Conservation (phyloP, 2,329 filamentous ascomycete species). For the Aspergillus melleus region DNA sequence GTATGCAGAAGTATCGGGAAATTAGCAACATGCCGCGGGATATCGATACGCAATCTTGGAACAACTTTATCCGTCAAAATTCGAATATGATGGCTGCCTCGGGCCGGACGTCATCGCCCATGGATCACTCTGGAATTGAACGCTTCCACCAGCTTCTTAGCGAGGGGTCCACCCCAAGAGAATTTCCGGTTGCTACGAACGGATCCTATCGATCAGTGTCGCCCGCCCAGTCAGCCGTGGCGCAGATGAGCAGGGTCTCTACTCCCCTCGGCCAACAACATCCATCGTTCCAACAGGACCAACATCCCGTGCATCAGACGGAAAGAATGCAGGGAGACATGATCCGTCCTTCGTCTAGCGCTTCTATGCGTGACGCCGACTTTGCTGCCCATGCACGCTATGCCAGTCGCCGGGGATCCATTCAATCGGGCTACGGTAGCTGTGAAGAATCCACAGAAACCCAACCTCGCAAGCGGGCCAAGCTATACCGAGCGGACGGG, state of each 20-base stretch:
- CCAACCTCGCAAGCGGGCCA: slow-evolving; percentile 74
- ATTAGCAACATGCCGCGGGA: slow-evolving; percentile 59
- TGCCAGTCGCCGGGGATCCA: slow-evolving; percentile 35
- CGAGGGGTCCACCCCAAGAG: slow-evolving; percentile 45
- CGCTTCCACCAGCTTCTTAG: slow-evolving; percentile 46
- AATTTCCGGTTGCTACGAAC: slow-evolving; percentile 33
- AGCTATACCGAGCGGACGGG: slow-evolving; percentile 70
- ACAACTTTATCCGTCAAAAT: slow-evolving; percentile 71
- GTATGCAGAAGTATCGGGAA: slow-evolving; percentile 61
- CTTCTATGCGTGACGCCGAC: slow-evolving; percentile 50
- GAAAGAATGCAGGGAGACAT: slow-evolving; percentile 41
- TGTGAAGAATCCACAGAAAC: slow-evolving; percentile 65
- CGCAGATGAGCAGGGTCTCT: slow-evolving; percentile 37
- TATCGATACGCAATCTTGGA: slow-evolving; percentile 76
- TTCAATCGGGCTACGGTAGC: slow-evolving; percentile 65
- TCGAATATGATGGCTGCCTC: slow-evolving; percentile 45
- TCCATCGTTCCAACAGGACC: slow-evolving; percentile 25
- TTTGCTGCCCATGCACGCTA: slow-evolving; percentile 26
- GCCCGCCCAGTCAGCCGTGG: slow-evolving; percentile 37
- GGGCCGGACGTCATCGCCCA: slow-evolving; percentile 32
- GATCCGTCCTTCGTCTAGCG: slow-evolving; percentile 62
- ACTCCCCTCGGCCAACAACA: slow-evolving; percentile 34
- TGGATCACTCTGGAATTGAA: slow-evolving; percentile 46
- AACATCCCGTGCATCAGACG: slow-evolving; percentile 18
- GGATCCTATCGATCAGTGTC: slow-evolving; percentile 39